Evolutionary conservation across 352 stramenopile genomes (phyloP), one percentile per base, ranked within the genome.

Genomic region (Globisporangium ultimum): DNA sequence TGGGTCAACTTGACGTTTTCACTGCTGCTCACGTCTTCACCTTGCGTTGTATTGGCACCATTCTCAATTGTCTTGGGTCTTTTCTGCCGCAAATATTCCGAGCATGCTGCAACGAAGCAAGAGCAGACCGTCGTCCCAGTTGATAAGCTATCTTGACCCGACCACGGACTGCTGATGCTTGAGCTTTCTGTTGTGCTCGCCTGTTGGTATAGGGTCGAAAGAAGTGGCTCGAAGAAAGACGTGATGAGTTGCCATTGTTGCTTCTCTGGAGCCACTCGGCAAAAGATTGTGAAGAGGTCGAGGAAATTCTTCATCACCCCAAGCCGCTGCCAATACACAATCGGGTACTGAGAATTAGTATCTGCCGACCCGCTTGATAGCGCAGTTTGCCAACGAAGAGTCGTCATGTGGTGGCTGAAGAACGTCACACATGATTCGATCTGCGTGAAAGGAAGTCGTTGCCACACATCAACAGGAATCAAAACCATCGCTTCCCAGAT

Each of bases 141-240:
- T 5, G 82, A 87, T n/a, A 86, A 52, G 1, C 80, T 72, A 45
- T 93, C 84, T 59, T 89, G 64, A 20, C 92, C 78, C 2, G 72
- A 68, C 87, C 87, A 95, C 11, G 84, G 84, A 14, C 75, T 72
- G 46, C 69, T 78, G 13, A 90, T 76, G 2, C 70, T 85, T 3
- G 83, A 91, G 36, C 72, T 75, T 53, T 90, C 81, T 7, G 77
- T 85, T 14, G 80, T 91, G 10, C 72, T 84, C 7, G 84, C 71
- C 42, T 84, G 84, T 18, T 90, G 77, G 36, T 95, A 95, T 32
- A 95, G 55, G 11, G 86, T 95, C 22, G 76, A 83, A 10, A 95
- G 64, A 18, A 94, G 62, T 7, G 87, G 80, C 56, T 95, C 82
- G 52, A 94, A 95, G 60, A 91, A 87, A 13, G 67, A 67, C 3